Conservation (phyloP, 108 stramenopile species). For the Aurantiochytrium sp. region DNA sequence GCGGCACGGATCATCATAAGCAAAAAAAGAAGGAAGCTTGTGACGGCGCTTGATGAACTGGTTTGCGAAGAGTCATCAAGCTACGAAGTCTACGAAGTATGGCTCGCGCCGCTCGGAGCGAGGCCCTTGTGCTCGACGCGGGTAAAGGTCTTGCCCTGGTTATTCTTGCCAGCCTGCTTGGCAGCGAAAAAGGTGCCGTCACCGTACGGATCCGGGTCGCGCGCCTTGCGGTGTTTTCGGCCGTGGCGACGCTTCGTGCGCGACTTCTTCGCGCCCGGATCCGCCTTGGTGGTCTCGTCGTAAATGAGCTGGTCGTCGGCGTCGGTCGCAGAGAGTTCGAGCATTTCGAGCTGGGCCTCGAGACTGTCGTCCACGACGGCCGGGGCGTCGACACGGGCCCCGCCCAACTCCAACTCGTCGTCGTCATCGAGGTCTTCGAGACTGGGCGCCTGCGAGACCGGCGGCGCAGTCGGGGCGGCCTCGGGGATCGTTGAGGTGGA, state of each 20-base stretch:
- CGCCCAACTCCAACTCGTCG: not conserved
- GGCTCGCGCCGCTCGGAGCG: too few species aligned
- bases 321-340: constrained; percentile 47
- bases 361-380: constrained; percentile 35
- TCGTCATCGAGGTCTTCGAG: too few species aligned
- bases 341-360: constrained; percentile 50
- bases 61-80: too few species aligned
- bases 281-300: constrained; percentile 34
- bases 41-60: too few species aligned
- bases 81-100: too few species aligned
- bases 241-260: constrained; percentile 72
- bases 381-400: not conserved
- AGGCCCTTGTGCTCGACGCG: not conserved
- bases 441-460: too few species aligned
- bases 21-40: too few species aligned
- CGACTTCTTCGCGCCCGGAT: constrained; percentile 35
- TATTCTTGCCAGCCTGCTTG: not conserved
- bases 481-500: too few species aligned
- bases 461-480: too few species aligned
- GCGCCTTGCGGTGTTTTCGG: constrained; percentile 74
- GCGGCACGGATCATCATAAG: too few species aligned
- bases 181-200: not conserved
- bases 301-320: not conserved
- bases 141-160: not conserved
- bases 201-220: constrained; percentile 83